phyloP scores from a whole-genome alignment of 345 rosid species.

The Acer yangbiense region DNA sequence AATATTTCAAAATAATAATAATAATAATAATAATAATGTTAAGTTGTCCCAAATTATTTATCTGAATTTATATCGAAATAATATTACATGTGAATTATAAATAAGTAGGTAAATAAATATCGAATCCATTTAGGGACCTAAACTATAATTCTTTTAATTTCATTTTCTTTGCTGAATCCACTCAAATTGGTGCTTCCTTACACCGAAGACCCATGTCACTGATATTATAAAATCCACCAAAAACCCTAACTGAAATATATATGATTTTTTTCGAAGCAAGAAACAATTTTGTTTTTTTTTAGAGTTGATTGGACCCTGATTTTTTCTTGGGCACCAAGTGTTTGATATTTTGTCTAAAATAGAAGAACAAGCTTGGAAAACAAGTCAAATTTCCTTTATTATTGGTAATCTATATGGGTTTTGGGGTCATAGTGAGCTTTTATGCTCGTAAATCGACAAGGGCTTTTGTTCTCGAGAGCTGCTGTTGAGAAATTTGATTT shows the following conservation, averaged over 20 bases:
- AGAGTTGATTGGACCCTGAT: neutral
- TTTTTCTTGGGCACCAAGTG: neutral
- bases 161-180: no score
- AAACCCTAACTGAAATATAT: neutral
- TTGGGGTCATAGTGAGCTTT: neutral
- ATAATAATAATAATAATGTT: no score
- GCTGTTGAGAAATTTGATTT: neutral
- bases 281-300: no score
- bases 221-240: neutral
- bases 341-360: neutral
- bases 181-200: no score
- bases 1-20: no score
- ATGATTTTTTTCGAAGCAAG: neutral
- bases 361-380: conserved; percentile 6
- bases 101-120: no score
- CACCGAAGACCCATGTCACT: neutral
- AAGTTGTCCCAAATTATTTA: no score
- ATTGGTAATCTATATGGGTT: neutral
- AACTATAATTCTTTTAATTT: no score
- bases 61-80: no score
- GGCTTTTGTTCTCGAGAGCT: neutral
- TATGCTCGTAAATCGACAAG: conserved; percentile 8
- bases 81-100: no score
- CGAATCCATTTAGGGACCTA: no score
- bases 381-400: conserved; percentile 11